phyloP scores from a whole-genome alignment of 129 eudicot genomes.

The Artemisia annua region DNA sequence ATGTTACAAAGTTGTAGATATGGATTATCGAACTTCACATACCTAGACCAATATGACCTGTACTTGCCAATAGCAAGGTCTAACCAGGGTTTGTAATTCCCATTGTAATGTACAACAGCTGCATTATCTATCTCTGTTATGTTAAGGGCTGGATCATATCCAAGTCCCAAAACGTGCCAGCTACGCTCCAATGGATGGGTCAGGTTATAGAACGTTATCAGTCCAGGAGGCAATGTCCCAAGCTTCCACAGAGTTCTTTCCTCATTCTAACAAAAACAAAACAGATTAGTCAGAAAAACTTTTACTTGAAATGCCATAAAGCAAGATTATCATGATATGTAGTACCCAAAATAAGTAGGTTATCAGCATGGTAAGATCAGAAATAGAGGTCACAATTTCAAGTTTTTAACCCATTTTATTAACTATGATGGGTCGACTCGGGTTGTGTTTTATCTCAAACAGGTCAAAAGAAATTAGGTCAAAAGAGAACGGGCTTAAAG shows the following conservation, averaged over 20 bases:
- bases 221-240: constrained; percentile 95
- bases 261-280: constrained; percentile 67
- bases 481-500: not conserved
- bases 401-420: not conserved
- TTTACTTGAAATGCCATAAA: not conserved
- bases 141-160: constrained; percentile 97
- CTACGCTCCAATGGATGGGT: constrained; percentile 82
- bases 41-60: constrained; percentile 85
- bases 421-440: not conserved
- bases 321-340: not conserved
- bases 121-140: constrained; percentile 81
- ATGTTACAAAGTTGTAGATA: constrained; percentile 79
- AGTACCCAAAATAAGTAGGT: not conserved
- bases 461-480: not conserved
- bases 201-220: constrained; percentile 89
- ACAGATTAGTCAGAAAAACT: constrained; percentile 2
- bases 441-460: constrained; percentile 1
- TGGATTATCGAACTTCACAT: constrained; percentile 73
- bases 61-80: constrained; percentile 97
- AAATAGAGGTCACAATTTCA: not conserved
- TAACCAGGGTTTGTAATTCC: constrained; percentile 99
- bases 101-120: constrained; percentile 92
- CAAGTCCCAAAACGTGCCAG: constrained; percentile 97
- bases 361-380: not conserved
- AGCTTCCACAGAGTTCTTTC: constrained; percentile 99